phyloP scores from a whole-genome alignment of 805 yeast species.

The Starmerella bombi region DNA sequence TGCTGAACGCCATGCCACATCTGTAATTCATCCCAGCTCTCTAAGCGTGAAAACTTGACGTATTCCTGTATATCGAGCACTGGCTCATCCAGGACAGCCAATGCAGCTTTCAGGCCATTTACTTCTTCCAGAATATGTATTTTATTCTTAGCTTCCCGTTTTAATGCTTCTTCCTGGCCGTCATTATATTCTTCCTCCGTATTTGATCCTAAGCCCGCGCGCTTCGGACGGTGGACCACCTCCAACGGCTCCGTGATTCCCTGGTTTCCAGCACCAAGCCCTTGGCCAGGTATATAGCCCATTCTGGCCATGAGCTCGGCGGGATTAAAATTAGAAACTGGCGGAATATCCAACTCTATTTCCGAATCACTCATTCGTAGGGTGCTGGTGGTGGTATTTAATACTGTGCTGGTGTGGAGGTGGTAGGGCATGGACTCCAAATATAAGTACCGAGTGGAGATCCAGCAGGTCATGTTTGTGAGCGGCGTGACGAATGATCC shows the following conservation, averaged over 20 bases:
- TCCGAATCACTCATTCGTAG: too few species aligned
- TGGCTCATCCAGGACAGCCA: background rate
- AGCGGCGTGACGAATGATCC: conserved; percentile 92
- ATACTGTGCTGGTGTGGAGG: too few species aligned
- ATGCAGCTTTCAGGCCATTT: background rate
- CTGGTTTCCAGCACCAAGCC: conserved; percentile 57
- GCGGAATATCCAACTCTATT: background rate
- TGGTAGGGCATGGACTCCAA: conserved; percentile 15
- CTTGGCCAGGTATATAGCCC: conserved; percentile 81
- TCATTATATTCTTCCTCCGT: too few species aligned
- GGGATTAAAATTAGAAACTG: conserved; percentile 25
- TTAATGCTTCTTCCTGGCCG: background rate
- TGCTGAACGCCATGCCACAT: too few species aligned
- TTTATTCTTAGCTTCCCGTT: background rate
- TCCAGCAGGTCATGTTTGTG: conserved; percentile 98
- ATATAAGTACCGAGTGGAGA: conserved; percentile 76
- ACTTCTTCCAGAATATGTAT: background rate
- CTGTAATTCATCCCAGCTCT: background rate
- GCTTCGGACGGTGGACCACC: conserved; percentile 44
- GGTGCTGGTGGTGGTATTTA: too few species aligned
- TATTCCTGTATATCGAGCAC: too few species aligned
- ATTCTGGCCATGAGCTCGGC: conserved; percentile 61
- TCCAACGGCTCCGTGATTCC: conserved; percentile 79
- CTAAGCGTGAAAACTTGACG: background rate
- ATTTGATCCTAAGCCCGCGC: conserved; percentile 8